Evolutionary conservation across 805 yeast species (phyloP), one percentile per base, ranked within the genome.

Genomic region (Candida maesae): DNA sequence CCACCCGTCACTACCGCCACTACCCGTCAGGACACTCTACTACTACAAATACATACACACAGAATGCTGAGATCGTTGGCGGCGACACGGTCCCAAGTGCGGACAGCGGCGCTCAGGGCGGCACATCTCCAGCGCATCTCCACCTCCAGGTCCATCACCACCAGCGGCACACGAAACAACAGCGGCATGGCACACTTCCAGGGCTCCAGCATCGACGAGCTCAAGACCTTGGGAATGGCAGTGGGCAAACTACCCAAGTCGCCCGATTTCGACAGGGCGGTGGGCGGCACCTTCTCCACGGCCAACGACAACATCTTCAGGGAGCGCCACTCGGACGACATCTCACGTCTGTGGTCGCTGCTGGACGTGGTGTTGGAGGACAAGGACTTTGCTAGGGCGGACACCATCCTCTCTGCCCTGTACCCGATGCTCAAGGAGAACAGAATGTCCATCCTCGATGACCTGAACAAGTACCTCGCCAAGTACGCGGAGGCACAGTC

Each of bases 291-390:
- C 3, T 54, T 42, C 33, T 53, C 58, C 14, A 44, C 56, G 3
- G 29, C 39, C 5, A 45, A 45, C 15, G 61, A 55, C 30, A 45
- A 48, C 2, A 38, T 57, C 18, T 39, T 40, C 17, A 46, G 58
- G 33, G 53, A 56, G 35, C 45, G 49, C 15, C 50, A 56, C 36
- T 71, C 83, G 6, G 75, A 73, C 55, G 82, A 78, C 47, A 73
- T 76, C n/a, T 67, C 71, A 39, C 82, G 82, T 52, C 67, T 83
- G 15, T 88, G 90, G 79, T 76, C 90, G 3, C 63, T 88, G 26
- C 68, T 87, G 30, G 95, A 88, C 52, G 91, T 93, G 0, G 81
- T 90, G 49, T 56, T 88, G 24, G 76, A 78, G 33, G 74, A 84
- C 25, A 72, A 73, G 39, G 83, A 84, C 55, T 75, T 72, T 50